Evolutionary conservation across 805 yeast species (phyloP).

Genomic region (Candida hispaniensis): DNA sequence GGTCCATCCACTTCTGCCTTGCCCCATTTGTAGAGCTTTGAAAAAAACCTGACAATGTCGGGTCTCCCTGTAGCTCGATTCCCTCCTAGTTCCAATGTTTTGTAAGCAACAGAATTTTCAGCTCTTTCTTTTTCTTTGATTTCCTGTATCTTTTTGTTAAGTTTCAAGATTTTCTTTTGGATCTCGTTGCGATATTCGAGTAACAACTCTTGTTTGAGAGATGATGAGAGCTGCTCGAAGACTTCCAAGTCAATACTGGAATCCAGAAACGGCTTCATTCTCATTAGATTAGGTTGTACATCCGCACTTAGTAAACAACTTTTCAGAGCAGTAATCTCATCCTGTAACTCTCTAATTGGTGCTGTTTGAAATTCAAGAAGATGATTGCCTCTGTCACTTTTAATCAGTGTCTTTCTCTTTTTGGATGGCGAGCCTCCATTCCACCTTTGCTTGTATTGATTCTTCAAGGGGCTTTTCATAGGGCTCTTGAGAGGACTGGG

Average conservation of each 20-base stretch:
- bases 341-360: no score
- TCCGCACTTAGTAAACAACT: no score
- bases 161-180: conserved; percentile 41
- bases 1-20: conserved; percentile 2
- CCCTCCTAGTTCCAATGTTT: conserved; percentile 1
- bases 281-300: no score
- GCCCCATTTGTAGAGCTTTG: conserved; percentile 2
- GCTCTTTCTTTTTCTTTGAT: conserved; percentile 11
- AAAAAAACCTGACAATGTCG: conserved; percentile 1
- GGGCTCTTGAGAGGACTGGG: no score
- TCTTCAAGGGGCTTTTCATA: no score
- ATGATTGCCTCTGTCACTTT: no score
- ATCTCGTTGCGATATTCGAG: conserved; percentile 34
- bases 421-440: no score
- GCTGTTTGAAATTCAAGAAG: no score
- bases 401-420: no score
- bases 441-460: no score
- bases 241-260: conserved; percentile 51
- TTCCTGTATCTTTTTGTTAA: conserved; percentile 1
- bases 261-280: conserved; percentile 10
- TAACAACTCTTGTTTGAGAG: conserved; percentile 10
- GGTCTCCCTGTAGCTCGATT: background rate
- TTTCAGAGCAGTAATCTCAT: no score
- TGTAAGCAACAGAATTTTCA: conserved; percentile 1
- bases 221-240: conserved; percentile 49